phyloP scores from a whole-genome alignment of 371 early-diverging fungal genomes.

The Haplosporangium sp. region DNA sequence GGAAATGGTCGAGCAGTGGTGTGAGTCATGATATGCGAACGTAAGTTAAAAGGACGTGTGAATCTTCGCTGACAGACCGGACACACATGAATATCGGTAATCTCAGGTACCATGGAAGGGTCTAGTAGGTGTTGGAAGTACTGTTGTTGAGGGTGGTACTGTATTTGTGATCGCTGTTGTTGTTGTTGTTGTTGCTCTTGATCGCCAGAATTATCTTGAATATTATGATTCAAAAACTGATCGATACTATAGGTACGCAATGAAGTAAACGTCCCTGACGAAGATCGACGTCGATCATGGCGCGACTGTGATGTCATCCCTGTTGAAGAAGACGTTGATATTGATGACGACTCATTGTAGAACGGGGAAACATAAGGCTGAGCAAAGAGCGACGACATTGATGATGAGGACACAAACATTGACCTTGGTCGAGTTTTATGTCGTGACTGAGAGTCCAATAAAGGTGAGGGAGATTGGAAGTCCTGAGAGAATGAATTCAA shows the following conservation, averaged over 20 bases:
- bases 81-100: slow-evolving; percentile 58
- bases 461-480: neutral
- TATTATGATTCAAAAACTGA: neutral
- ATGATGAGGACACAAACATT: slow-evolving; percentile 16
- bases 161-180: slow-evolving; percentile 10
- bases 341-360: slow-evolving; percentile 17
- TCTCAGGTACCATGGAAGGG: slow-evolving; percentile 39
- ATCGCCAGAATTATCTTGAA: neutral
- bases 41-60: slow-evolving; percentile 69
- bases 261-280: slow-evolving; percentile 16
- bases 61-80: slow-evolving; percentile 68
- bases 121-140: slow-evolving; percentile 25
- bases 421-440: slow-evolving; percentile 23
- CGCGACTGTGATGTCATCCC: neutral
- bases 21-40: slow-evolving; percentile 74
- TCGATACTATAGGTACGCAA: neutral
- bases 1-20: slow-evolving; percentile 77
- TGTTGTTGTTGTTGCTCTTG: slow-evolving; percentile 6
- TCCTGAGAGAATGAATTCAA: neutral
- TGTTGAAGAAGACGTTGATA: slow-evolving; percentile 8
- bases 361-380: slow-evolving; percentile 20
- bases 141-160: slow-evolving; percentile 22
- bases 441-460: neutral
- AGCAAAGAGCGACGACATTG: slow-evolving; percentile 1
- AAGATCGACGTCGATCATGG: slow-evolving; percentile 34